These are phyloP conservation scores for Colletotrichum costaricense DNA, from an alignment of 2,329 filamentous ascomycete species.

Conservation along the genomic window DNA sequence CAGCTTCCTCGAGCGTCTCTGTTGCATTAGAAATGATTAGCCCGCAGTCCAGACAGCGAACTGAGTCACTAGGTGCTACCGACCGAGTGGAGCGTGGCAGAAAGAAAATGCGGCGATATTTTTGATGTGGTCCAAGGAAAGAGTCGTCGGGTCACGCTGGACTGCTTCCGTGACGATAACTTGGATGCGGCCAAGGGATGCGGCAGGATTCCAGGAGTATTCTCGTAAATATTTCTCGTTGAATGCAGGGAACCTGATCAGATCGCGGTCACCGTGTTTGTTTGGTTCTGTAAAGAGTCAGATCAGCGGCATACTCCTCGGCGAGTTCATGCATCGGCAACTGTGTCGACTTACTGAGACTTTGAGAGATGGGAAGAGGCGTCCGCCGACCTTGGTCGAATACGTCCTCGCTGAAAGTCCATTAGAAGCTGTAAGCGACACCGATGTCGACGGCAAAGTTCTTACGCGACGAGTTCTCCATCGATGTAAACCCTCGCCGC, in stretches of 20 bases:
- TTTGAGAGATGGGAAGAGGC: not conserved
- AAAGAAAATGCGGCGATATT: conserved; percentile 85
- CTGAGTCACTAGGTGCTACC: conserved; percentile 38
- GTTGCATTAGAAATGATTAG: conserved; percentile 26
- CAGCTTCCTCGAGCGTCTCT: conserved; percentile 77
- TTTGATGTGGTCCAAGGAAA: conserved; percentile 74
- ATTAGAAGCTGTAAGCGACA: not conserved
- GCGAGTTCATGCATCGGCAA: not conserved
- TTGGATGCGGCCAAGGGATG: conserved; percentile 80
- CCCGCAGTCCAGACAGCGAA: not conserved
- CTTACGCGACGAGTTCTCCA: conserved; percentile 71
- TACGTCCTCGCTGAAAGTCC: not conserved
- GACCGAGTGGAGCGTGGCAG: conserved; percentile 84
- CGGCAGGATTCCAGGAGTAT: conserved; percentile 76
- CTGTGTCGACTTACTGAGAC: not conserved
- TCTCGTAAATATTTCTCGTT: conserved; percentile 76
- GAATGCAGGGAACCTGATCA: conserved; percentile 79
- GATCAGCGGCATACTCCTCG: not conserved
- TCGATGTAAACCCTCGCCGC: conserved; percentile 78
- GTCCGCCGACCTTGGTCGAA: not conserved
- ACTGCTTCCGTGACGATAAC: conserved; percentile 81
- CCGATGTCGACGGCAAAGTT: not conserved
- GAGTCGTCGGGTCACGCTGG: conserved; percentile 60
- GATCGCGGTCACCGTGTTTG: conserved; percentile 67
- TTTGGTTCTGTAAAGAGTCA: conserved; percentile 55